phyloP scores from a whole-genome alignment of 345 rosid species.

The Citrus medica region DNA sequence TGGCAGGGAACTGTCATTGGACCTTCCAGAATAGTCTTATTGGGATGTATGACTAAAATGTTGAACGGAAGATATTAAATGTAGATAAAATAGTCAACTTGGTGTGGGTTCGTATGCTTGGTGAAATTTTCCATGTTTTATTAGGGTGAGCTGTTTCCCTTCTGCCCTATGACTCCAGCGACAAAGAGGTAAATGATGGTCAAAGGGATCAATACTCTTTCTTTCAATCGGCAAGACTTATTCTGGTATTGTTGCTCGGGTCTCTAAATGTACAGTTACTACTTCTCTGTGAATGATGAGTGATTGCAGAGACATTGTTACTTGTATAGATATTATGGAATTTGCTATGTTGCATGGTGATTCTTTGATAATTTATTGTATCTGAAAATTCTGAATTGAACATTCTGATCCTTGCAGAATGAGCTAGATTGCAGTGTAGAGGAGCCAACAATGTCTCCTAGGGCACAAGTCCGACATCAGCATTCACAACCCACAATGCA shows the following conservation, averaged over 20 bases:
- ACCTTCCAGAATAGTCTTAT: slow-evolving; percentile 79
- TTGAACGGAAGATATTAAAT: slow-evolving; percentile 71
- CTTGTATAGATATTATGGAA: not conserved
- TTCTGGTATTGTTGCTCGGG: slow-evolving; percentile 58
- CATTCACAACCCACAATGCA: slow-evolving; percentile 46
- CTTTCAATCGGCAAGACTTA: slow-evolving; percentile 75
- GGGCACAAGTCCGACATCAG: slow-evolving; percentile 52
- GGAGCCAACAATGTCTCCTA: slow-evolving; percentile 62
- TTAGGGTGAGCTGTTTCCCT: slow-evolving; percentile 18
- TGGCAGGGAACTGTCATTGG: slow-evolving; percentile 52
- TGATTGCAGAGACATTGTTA: slow-evolving; percentile 68
- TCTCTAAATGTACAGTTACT: slow-evolving; percentile 47
- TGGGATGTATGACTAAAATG: slow-evolving; percentile 88
- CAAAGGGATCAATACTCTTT: slow-evolving; percentile 82
- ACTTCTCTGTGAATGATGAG: slow-evolving; percentile 81
- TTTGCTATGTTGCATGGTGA: not conserved
- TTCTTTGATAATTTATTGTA: not conserved
- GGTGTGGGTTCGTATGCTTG: slow-evolving; percentile 91
- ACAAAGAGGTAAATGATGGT: slow-evolving; percentile 78
- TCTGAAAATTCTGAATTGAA: not conserved
- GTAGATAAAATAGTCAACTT: slow-evolving; percentile 91
- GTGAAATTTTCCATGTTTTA: slow-evolving; percentile 67
- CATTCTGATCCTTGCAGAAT: slow-evolving; percentile 31
- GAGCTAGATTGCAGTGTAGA: slow-evolving; percentile 51
- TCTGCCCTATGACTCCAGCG: too few relatives aligned